phyloP scores from a whole-genome alignment of 192 early-diverging fungal species.

The Chytriomyces sp. region DNA sequence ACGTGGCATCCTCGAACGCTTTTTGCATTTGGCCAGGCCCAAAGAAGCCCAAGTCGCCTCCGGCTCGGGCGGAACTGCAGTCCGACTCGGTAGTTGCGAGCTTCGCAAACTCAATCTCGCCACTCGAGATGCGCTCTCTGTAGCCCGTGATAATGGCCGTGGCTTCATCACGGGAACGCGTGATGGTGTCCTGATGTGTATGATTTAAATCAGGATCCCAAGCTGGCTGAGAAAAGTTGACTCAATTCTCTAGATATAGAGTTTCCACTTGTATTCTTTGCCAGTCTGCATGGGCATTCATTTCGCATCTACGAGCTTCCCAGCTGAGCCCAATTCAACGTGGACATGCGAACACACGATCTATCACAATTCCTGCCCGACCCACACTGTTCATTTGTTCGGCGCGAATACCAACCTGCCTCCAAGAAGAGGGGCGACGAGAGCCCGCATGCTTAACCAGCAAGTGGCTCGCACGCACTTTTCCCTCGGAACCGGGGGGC shows the following conservation, averaged over 20 bases:
- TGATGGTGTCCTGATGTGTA: constrained; percentile 70
- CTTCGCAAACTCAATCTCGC: constrained; percentile 63
- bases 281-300: no score
- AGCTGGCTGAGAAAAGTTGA: no score
- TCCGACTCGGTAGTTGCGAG: constrained; percentile 82
- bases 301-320: no score
- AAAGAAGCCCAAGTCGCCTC: constrained; percentile 90
- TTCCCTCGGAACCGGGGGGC: neutral
- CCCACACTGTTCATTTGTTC: no score
- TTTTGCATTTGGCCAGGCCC: constrained; percentile 87
- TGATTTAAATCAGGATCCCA: no score
- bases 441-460: constrained; percentile 87
- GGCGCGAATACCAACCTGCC: constrained; percentile 61
- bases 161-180: constrained; percentile 90
- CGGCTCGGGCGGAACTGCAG: constrained; percentile 86
- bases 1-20: constrained; percentile 85
- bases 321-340: no score
- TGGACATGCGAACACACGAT: no score
- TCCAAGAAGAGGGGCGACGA: constrained; percentile 89
- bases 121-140: constrained; percentile 64
- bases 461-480: constrained; percentile 82
- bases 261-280: no score
- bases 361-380: no score
- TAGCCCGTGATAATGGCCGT: constrained; percentile 46
- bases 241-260: no score